These are phyloP conservation scores for Patellifolia procumbens DNA, from an alignment of 179 eudicot species.

Conservation along the genomic window DNA sequence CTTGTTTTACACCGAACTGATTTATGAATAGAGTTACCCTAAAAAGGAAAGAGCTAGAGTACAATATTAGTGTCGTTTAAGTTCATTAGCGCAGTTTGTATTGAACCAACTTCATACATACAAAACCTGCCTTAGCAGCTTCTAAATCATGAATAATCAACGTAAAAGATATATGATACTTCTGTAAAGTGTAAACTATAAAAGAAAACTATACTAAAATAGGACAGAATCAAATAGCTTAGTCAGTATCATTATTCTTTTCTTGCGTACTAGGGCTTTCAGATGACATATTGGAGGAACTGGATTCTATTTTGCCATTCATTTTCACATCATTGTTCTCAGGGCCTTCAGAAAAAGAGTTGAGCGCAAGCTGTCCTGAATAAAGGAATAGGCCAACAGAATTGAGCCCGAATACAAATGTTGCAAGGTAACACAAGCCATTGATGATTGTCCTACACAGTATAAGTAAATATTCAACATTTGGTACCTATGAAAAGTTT, in stretches of 20 bases:
- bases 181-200: neutral
- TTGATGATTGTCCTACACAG: slow-evolving; percentile 78
- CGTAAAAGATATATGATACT: slow-evolving; percentile 13
- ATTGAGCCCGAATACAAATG: slow-evolving; percentile 83
- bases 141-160: neutral
- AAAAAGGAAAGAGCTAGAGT: neutral
- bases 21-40: no score
- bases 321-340: slow-evolving; percentile 28
- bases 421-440: slow-evolving; percentile 91
- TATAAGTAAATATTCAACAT: slow-evolving; percentile 11
- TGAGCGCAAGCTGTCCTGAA: slow-evolving; percentile 72
- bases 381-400: slow-evolving; percentile 69
- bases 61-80: no score
- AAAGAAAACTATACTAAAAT: slow-evolving; percentile 10
- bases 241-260: slow-evolving; percentile 39
- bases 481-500: neutral
- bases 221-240: slow-evolving; percentile 35
- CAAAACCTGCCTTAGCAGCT: neutral
- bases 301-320: slow-evolving; percentile 25
- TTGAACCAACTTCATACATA: slow-evolving; percentile 13
- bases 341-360: slow-evolving; percentile 56
- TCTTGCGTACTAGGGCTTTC: slow-evolving; percentile 32
- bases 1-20: no score
- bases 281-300: slow-evolving; percentile 31
- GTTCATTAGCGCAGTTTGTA: neutral